These are phyloP conservation scores for Flaveria trinervia DNA, from an alignment of 129 eudicot species.

Conservation along the genomic window DNA sequence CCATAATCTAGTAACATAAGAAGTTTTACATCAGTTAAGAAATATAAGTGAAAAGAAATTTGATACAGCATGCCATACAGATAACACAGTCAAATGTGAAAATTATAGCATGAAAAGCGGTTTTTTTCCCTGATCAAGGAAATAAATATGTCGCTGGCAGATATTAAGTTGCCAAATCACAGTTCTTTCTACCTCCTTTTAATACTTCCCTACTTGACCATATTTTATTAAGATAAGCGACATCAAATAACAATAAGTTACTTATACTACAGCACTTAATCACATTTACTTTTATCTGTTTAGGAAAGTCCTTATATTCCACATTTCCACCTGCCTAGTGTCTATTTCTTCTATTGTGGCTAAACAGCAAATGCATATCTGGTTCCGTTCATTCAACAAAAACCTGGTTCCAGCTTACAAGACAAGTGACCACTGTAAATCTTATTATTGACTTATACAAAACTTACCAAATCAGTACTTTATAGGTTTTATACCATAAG, in stretches of 20 bases:
- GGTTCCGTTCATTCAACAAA: not conserved
- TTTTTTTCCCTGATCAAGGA: not conserved
- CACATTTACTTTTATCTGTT: too few relatives aligned
- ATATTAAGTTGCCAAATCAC: slow-evolving; percentile 9
- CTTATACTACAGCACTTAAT: too few relatives aligned
- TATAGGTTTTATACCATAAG: not conserved
- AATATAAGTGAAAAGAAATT: slow-evolving; percentile 9
- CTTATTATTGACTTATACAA: not conserved
- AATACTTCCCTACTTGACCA: slow-evolving; percentile 11
- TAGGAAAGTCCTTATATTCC: too few relatives aligned
- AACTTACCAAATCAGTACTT: not conserved
- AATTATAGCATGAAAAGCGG: not conserved
- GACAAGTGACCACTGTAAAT: not conserved
- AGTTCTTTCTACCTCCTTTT: not conserved
- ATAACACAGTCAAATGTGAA: not conserved
- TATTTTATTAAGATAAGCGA: not conserved
- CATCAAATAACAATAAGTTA: not conserved
- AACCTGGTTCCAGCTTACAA: not conserved
- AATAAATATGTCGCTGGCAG: not conserved
- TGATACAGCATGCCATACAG: slow-evolving; percentile 12
- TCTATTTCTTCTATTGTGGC: not conserved
- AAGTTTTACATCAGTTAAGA: slow-evolving; percentile 20
- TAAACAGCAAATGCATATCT: not conserved
- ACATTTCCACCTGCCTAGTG: too few relatives aligned
- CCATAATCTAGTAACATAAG: slow-evolving; percentile 63